phyloP scores from a whole-genome alignment of 108 stramenopile species.

The Cyclotella atomus region DNA sequence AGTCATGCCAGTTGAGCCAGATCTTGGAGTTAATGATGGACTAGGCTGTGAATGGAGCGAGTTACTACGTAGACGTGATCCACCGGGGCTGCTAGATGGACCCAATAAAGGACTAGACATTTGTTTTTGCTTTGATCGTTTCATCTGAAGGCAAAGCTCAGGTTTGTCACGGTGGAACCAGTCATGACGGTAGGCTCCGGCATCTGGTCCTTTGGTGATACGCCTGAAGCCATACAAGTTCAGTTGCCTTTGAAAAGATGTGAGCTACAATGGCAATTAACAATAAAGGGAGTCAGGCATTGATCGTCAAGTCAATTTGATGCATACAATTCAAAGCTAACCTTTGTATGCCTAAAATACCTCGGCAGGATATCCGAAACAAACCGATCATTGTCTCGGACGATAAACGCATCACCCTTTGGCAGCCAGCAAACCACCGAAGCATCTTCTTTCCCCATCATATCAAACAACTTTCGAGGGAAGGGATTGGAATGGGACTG shows the following conservation, averaged over 20 bases:
- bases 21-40: constrained; percentile 43
- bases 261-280: constrained; percentile 37
- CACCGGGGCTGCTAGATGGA: constrained; percentile 40
- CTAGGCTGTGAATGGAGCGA: constrained; percentile 51
- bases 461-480: constrained; percentile 90
- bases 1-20: constrained; percentile 49
- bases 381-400: constrained; percentile 84
- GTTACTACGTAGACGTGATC: constrained; percentile 41
- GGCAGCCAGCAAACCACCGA: constrained; percentile 83
- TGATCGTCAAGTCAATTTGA: neutral
- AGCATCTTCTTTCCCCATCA: constrained; percentile 85
- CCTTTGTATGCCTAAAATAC: constrained; percentile 94
- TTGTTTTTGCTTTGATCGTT: constrained; percentile 88
- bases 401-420: constrained; percentile 87
- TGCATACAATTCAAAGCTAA: constrained; percentile 8
- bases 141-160: constrained; percentile 87
- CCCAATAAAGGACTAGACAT: constrained; percentile 54
- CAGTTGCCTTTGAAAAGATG: constrained; percentile 89
- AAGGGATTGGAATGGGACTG: constrained; percentile 84
- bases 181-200: constrained; percentile 94
- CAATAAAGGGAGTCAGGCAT: neutral
- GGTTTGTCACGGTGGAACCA: constrained; percentile 89
- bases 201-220: constrained; percentile 83
- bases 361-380: constrained; percentile 76
- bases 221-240: constrained; percentile 83